These are phyloP conservation scores for Verticillium nubilum DNA, from an alignment of 2,329 filamentous ascomycete species.

Conservation along the genomic window DNA sequence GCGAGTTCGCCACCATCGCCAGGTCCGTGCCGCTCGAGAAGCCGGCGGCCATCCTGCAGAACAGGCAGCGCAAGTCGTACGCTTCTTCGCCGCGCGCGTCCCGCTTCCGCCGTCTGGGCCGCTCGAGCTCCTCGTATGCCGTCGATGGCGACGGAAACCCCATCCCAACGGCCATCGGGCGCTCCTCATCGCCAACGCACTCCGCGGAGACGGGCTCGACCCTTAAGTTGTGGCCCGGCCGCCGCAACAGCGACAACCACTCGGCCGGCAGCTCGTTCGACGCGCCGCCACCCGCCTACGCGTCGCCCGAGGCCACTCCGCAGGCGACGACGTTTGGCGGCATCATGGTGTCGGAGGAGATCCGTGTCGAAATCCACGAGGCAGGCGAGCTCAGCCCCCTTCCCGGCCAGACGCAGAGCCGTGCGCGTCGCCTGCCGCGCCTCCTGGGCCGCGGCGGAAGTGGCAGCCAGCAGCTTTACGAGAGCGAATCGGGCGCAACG, in stretches of 20 bases:
- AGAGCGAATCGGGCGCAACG: background rate
- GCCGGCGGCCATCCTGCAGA: constrained; percentile 10
- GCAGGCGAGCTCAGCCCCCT: constrained; percentile 2
- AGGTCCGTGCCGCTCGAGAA: constrained; percentile 21
- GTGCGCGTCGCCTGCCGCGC: background rate
- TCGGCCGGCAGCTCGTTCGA: constrained; percentile 8
- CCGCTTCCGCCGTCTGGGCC: constrained; percentile 5
- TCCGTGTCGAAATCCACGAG: constrained; percentile 45
- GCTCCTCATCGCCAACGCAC: constrained; percentile 16
- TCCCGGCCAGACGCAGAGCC: background rate
- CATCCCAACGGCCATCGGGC: constrained; percentile 17
- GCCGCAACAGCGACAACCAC: constrained; percentile 11
- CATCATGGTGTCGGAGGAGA: constrained; percentile 58
- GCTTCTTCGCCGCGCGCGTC: constrained; percentile 1
- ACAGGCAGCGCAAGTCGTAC: constrained; percentile 4
- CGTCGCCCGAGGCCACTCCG: constrained; percentile 10
- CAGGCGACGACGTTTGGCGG: constrained; percentile 35
- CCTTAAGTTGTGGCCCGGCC: constrained; percentile 24
- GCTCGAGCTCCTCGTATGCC: constrained; percentile 10
- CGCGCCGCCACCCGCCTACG: constrained; percentile 7
- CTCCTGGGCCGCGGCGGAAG: background rate
- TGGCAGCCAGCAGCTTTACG: constrained; percentile 9
- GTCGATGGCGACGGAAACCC: constrained; percentile 23
- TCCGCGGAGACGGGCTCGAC: constrained; percentile 24
- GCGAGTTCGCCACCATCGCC: constrained; percentile 51